Evolutionary conservation across 2,329 filamentous ascomycete species (phyloP), one percentile per base, ranked within the genome.

Genomic region (Paracamarosporium sp.): DNA sequence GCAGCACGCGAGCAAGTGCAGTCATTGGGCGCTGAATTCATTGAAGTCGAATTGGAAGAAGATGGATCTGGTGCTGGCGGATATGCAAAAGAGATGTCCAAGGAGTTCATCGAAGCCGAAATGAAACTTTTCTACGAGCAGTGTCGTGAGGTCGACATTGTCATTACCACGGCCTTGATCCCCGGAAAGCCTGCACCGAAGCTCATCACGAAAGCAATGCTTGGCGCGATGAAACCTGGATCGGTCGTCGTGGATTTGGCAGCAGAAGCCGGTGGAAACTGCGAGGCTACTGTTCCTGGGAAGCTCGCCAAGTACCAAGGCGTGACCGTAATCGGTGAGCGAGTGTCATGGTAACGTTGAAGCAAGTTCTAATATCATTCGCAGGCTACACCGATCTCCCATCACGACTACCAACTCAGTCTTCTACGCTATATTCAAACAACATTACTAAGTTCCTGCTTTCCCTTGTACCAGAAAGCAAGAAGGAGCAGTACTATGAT

Each of bases 11-110:
- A 96, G 75, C 93, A 96, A 78, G 92, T 97, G 1, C 90, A 96
- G 73, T 96, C 92, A 5, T 85, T 96, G 0, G 93, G 93, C 25
- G 93, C 92, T 17, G 93, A 96, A 70, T 96, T 96, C 68, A 86
- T 96, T 65, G 91, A 96, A 76, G 92, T 96, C 22, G 89, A 92
- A 13, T 82, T 96, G 22, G 76, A 94, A 64, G 93, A 97, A 77
- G 92, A 95, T 59, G 93, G 93, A 1, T 88, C 90, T 12, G 92
- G 92, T 2, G 88, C 90, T 8, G 92, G 93, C 27, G 93, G 93
- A 15, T 97, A 97, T 70, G 92, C 91, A 52, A 96, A 96, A 71
- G 91, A 93, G 71, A 96, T 96, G 92, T 95, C 91, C 53, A 93
- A 94, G 70, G 92, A 94, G 65, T 97, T 96, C 70, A 92, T 95